Evolutionary conservation across 2,329 filamentous ascomycete species (phyloP), one percentile per base, ranked within the genome.

Genomic region (Penicillium concentricum): DNA sequence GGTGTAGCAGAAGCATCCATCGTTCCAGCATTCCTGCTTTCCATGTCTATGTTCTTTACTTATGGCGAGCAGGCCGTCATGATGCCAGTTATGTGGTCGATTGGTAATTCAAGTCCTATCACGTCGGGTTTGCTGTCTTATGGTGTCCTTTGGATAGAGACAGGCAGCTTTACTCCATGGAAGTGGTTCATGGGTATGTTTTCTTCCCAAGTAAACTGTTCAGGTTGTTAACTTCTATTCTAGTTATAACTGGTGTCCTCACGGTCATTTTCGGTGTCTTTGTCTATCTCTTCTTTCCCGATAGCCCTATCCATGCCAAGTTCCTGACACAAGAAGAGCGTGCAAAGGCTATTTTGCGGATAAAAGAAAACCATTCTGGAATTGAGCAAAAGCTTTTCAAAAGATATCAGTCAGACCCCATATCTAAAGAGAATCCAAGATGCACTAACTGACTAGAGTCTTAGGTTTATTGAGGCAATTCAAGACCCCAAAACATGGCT

Each of bases 1-100:
- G 82, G 82, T 3, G 73, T 80, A 16, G 78, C 79, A 1, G 82
- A 84, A 66, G 80, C 81, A 2, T 79, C 76, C 10, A 78, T 83
- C 42, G 79, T 78, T 0, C 82, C 82, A 0, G 78, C 76, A 0
- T 80, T 83, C 44, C 60, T 77, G 12, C 69, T 77, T 16, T 72
- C 58, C 18, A 61, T 80, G 60, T 74, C 70, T 5, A 73, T 75
- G 69, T 74, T 74, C 51, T 73, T 73, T 57, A 74, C 69, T 1
- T 74, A 73, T 45, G 61, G 69, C 13, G 72, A 75, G 56, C 74
- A 76, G 47, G 56, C 62, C 2, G 62, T 64, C 4, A 54, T 64
- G 42, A 64, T 64, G 74, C 72, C 72, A 1, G 67, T 72, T n/a
- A 76, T 75, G 72, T 77, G 73, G 73, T 73, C 74, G 4, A 67